Base-by-base conservation (phyloP, 2,329 filamentous ascomycete species). In the Ophiognomonia clavigignenti-juglandacearum region DNA sequence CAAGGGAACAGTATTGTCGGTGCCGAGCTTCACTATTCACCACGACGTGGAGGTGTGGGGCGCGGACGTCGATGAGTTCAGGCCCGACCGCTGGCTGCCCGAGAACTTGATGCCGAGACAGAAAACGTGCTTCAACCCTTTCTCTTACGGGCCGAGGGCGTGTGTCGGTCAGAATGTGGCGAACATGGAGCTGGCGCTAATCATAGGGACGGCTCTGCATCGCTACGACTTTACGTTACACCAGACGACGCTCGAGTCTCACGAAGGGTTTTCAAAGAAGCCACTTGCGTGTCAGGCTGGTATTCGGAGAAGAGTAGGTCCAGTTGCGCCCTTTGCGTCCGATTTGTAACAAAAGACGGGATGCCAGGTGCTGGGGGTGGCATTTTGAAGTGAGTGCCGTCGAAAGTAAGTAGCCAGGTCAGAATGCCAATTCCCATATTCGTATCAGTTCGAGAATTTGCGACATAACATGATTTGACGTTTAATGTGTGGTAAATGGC, bases 141-240 rank as follows among this genome's bases (percentile, higher is more conserved):
- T 93, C 58, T 86, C 82, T 52, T 71, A 82, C 32, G 85, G 85
- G 0, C 83, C 85, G 0, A 66, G 85, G 4, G 74, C 82, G 0
- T 88, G 85, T 49, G 85, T 93, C 1, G 88, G 88, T 0, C 67
- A 87, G 29, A 93, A 93, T 52, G 83, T 95, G 3, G 88, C 88
- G 0, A 87, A 93, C 72, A 92, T 93, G 86, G 88, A 93, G 64
- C 72, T 95, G 68, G 83, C 84, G 59, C 73, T 90, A 36, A 92
- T 92, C 52, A 79, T 82, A 3, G 78, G 76, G 0, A 88, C 87
- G 34, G 86, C 75, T 77, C 72, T 66, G 14, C 65, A 68, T 42
- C 62, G 75, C 56, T 80, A 78, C 47, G 60, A 66, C 4, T 73
- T 77, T 0, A 59, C 62, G 13, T 50, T 77, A 26, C 54, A 66